Base-by-base conservation (phyloP, 2,329 filamentous ascomycete genomes). In the Colletotrichum nymphaeae region DNA sequence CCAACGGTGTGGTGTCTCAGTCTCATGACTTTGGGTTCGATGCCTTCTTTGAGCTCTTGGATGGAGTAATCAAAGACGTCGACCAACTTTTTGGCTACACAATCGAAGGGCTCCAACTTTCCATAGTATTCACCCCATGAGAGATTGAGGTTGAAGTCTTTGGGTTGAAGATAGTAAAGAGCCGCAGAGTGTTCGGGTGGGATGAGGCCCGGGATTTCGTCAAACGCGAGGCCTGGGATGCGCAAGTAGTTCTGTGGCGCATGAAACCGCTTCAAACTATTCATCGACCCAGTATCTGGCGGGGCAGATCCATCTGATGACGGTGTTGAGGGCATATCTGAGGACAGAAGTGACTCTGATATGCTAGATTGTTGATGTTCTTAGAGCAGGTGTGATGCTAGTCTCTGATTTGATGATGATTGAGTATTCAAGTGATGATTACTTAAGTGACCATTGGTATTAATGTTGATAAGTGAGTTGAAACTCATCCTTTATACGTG, bases 231-330 rank as follows among this genome's bases (percentile, higher is more conserved):
- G 14, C 70, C 70, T 11, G 70, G 70, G 28, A 73, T 70, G 55
- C 70, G 70, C n/a, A 73, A 56, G 49, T 73, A 73, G 26, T 69
- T 14, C 52, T 73, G 70, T 8, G 70, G 55, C 8, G n/a, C 26
- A 26, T 16, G 1, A 11, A 56, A 5, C 2, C 9, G n/a, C 12
- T n/a, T 56, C 5, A 11, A 16, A 5, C 9, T 8, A 19, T 11
- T 1, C n/a, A 14, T 11, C 0, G 11, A 14, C 12, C 22, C 52
- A 2, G 4, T 6, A 24, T 22, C n/a, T 12, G 16, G 8, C 11
- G 46, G 11, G n/a, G 42, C 26, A 12, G 28, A 7, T 4, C 3
- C 1, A 3, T 16, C 35, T 11, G 63, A n/a, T 2, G 2, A 14
- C 4, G 62, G 30, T 8, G 28, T 4, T 4, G 6, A 42, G 16